A percentile compares a stretch with the other conserved stretches of the same genome.
Evolutionary conservation across 2,329 filamentous ascomycete genomes (phyloP).

Genomic region (Cryphonectria carpinicola): DNA sequence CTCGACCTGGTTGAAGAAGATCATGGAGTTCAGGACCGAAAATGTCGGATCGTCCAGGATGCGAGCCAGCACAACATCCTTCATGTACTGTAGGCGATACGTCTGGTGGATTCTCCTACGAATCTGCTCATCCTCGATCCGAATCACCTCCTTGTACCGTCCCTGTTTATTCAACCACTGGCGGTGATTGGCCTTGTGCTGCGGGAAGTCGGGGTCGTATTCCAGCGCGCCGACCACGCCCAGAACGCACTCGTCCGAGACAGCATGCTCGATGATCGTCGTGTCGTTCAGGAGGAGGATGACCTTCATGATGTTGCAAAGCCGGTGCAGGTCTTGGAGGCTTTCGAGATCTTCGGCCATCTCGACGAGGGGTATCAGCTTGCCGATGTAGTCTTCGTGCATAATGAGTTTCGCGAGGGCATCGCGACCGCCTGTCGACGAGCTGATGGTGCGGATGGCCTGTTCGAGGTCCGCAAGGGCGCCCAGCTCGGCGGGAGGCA

Average conservation of each 20-base stretch:
- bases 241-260: constrained; percentile 85
- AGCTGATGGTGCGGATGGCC: constrained; percentile 78
- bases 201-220: constrained; percentile 97
- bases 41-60: constrained; percentile 98
- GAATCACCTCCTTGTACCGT: constrained; percentile 94
- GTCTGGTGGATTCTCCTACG: constrained; percentile 94
- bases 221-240: constrained; percentile 95
- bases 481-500: constrained; percentile 80
- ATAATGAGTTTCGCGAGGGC: constrained; percentile 87
- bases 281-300: constrained; percentile 95
- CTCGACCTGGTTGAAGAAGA: constrained; percentile 99
- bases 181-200: constrained; percentile 95
- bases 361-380: constrained; percentile 82
- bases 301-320: constrained; percentile 98
- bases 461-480: constrained; percentile 84
- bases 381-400: constrained; percentile 82
- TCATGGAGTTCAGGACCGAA: constrained; percentile 93
- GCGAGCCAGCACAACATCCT: constrained; percentile 95
- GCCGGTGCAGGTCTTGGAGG: constrained; percentile 79
- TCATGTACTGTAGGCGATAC: constrained; percentile 93
- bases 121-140: constrained; percentile 81
- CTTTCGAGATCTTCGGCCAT: constrained; percentile 92
- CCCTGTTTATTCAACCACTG: constrained; percentile 89
- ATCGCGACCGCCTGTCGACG: constrained; percentile 76
- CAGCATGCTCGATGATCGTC: constrained; percentile 89